A percentile compares a stretch with the other conserved stretches of the same genome.
Evolutionary conservation across 106 monocot genomes (phyloP).

Genomic region (Triglochin maritima): DNA sequence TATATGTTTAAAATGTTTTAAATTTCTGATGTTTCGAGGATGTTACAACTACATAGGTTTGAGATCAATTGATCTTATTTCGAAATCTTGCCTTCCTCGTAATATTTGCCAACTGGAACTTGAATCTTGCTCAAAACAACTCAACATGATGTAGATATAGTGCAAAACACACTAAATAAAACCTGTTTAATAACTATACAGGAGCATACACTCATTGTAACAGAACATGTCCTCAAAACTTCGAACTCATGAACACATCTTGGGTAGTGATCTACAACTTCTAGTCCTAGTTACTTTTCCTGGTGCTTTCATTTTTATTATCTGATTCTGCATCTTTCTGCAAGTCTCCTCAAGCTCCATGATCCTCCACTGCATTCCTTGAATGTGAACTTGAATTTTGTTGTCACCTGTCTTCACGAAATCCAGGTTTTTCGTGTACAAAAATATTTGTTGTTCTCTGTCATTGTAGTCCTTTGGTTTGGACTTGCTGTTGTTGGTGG

Average conservation of each 20-base stretch:
- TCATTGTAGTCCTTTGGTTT: constrained; percentile 6
- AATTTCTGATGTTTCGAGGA: too few relatives aligned
- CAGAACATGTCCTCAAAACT: background rate
- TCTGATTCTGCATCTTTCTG: constrained; percentile 69
- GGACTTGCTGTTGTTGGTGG: constrained; percentile 18
- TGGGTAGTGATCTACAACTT: constrained; percentile 55
- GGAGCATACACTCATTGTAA: background rate
- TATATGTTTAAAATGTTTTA: too few relatives aligned
- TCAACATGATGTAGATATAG: too few relatives aligned
- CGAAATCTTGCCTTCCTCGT: too few relatives aligned
- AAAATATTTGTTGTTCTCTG: constrained; percentile 36
- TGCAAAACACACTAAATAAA: too few relatives aligned
- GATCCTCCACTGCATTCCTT: constrained; percentile 83
- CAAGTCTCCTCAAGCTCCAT: constrained; percentile 81
- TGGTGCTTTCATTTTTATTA: constrained; percentile 45
- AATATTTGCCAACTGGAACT: too few relatives aligned
- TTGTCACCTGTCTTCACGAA: constrained; percentile 37
- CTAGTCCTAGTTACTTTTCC: constrained; percentile 4
- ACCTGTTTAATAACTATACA: background rate
- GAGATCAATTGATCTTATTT: too few relatives aligned
- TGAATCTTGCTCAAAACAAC: too few relatives aligned
- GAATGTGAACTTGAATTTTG: constrained; percentile 49
- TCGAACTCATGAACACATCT: constrained; percentile 46
- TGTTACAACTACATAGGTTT: too few relatives aligned
- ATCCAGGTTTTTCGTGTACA: constrained; percentile 58